A percentile compares a stretch with the other conserved stretches of the same genome.
Conservation (phyloP, 192 early-diverging fungal genomes). For the Coemansia sp. region DNA sequence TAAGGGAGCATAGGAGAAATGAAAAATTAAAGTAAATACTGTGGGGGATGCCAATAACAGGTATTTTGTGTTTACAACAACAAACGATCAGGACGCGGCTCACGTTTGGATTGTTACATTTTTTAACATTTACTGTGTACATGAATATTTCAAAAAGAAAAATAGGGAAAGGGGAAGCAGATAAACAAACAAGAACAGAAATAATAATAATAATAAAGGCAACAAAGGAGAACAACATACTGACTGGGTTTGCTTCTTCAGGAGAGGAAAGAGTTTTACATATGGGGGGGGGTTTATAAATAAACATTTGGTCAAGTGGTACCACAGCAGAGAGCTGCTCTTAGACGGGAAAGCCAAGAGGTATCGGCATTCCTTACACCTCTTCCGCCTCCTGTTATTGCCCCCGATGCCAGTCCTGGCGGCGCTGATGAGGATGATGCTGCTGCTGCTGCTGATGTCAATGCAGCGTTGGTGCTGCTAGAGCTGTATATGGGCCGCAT, state of each 20-base stretch:
- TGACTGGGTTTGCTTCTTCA: not conserved
- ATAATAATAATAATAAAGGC: not conserved
- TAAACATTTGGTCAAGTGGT: not conserved
- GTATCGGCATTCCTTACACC: not conserved
- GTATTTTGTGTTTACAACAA: too few relatives aligned
- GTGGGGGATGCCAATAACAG: too few relatives aligned
- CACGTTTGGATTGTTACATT: too few relatives aligned
- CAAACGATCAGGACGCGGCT: too few relatives aligned
- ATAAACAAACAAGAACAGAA: constrained; percentile 13
- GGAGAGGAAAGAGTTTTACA: too few relatives aligned
- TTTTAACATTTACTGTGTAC: too few relatives aligned
- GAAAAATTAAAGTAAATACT: too few relatives aligned
- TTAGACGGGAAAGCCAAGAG: constrained; percentile 27
- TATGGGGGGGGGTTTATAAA: too few relatives aligned
- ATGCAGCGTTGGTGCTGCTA: constrained; percentile 1
- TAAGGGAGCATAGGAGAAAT: too few relatives aligned
- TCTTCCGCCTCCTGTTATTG: constrained; percentile 3
- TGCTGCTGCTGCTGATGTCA: too few relatives aligned
- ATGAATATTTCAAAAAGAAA: not conserved
- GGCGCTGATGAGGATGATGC: too few relatives aligned
- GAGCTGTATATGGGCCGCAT: constrained; percentile 35
- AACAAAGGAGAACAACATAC: not conserved
- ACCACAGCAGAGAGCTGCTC: constrained; percentile 30
- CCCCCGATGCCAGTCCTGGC: too few relatives aligned
- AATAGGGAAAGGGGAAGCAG: not conserved